A percentile compares a stretch with the other conserved stretches of the same genome.
phyloP scores from a whole-genome alignment of 257 asterid genomes.

The Jacaranda copaia region DNA sequence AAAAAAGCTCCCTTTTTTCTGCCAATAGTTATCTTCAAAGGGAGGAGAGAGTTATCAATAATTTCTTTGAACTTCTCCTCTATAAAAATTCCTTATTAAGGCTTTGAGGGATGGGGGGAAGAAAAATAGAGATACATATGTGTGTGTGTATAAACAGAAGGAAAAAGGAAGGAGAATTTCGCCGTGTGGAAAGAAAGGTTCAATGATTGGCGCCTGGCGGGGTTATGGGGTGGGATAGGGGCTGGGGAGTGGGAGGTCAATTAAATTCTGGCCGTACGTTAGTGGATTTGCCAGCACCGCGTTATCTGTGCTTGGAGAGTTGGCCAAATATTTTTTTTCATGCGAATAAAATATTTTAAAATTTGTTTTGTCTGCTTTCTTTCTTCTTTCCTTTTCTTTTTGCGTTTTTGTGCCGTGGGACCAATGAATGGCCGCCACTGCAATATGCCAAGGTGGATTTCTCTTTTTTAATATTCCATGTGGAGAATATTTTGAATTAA shows the following conservation, averaged over 20 bases:
- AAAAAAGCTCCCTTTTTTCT: not conserved
- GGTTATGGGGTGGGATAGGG: not conserved
- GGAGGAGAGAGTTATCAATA: not conserved
- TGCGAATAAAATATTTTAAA: slow-evolving; percentile 30
- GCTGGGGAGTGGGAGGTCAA: slow-evolving; percentile 18
- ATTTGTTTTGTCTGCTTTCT: not conserved
- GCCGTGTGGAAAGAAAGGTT: slow-evolving; percentile 29
- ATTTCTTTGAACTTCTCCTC: slow-evolving; percentile 1
- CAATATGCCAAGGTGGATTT: slow-evolving; percentile 35
- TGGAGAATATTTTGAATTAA: slow-evolving; percentile 29
- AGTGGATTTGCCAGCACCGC: slow-evolving; percentile 43
- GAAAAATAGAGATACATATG: slow-evolving; percentile 14
- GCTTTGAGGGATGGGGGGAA: not conserved
- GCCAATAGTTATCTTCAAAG: not conserved
- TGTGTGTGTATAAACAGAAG: slow-evolving; percentile 33
- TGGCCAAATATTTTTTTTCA: slow-evolving; percentile 11
- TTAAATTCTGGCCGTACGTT: slow-evolving; percentile 37
- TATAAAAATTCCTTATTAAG: not conserved
- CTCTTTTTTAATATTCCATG: slow-evolving; percentile 32
- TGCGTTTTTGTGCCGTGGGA: not conserved
- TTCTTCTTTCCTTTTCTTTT: too few species aligned
- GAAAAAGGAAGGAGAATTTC: not conserved
- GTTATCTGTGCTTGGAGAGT: slow-evolving; percentile 34
- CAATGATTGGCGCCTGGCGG: slow-evolving; percentile 41
- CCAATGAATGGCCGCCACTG: slow-evolving; percentile 41